Conservation (phyloP, 768 basidiomycete species). For the Cyclocybe aegerita region DNA sequence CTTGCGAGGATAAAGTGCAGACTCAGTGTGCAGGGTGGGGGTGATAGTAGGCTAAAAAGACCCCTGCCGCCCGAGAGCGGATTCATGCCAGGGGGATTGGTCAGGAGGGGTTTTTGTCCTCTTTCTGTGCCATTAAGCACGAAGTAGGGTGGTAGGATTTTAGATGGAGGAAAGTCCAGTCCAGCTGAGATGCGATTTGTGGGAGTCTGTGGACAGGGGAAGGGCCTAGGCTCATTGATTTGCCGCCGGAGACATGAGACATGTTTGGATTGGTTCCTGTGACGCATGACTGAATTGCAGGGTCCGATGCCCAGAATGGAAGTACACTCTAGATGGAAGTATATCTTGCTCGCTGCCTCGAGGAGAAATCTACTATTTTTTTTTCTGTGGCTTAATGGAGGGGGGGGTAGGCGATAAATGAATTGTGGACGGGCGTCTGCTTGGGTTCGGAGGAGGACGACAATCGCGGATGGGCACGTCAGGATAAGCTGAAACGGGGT, state of each 20-base stretch:
- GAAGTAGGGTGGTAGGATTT: too few species aligned
- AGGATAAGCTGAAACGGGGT: not conserved
- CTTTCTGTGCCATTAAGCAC: too few species aligned
- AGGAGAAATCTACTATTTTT: too few species aligned
- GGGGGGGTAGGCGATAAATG: not conserved
- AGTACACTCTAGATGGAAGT: not conserved
- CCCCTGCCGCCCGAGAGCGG: too few species aligned
- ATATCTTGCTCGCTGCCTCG: too few species aligned
- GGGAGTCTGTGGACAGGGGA: constrained; percentile 2
- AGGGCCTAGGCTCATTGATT: constrained; percentile 25
- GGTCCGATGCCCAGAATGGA: not conserved
- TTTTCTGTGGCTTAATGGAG: not conserved
- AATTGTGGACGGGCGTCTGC: too few species aligned
- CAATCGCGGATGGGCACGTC: constrained; percentile 5
- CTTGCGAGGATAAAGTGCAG: too few species aligned
- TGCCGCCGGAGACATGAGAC: constrained; percentile 28
- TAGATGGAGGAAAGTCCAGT: too few species aligned
- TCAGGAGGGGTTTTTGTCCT: too few species aligned
- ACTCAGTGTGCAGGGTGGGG: too few species aligned
- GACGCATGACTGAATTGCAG: constrained; percentile 24
- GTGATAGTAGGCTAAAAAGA: too few species aligned
- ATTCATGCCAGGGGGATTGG: too few species aligned
- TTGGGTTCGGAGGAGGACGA: not conserved
- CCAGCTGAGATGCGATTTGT: not conserved
- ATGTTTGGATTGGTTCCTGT: constrained; percentile 30